Evolutionary conservation across 2,329 filamentous ascomycete genomes (phyloP).

Genomic region (Pseudogymnoascus sp.): DNA sequence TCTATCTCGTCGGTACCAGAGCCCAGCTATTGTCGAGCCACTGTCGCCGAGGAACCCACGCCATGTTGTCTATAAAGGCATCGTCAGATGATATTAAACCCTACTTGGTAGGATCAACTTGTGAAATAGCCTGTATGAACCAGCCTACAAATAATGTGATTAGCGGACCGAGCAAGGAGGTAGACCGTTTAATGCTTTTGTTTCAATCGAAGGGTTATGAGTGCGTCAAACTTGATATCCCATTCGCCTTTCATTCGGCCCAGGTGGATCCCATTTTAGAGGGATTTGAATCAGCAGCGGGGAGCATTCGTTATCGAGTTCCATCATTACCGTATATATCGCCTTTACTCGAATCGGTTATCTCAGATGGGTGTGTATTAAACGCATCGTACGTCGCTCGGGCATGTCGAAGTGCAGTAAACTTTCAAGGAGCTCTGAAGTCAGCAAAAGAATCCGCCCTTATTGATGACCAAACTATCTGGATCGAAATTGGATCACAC

Average conservation of each 20-base stretch:
- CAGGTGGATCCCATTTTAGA: conserved; percentile 57
- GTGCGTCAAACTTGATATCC: conserved; percentile 52
- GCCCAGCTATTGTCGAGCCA: conserved; percentile 56
- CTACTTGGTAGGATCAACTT: conserved; percentile 43
- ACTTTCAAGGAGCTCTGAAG: conserved; percentile 56
- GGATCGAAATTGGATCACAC: conserved; percentile 66
- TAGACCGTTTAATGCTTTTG: conserved; percentile 41
- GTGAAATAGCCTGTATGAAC: conserved; percentile 62
- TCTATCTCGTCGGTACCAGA: conserved; percentile 62
- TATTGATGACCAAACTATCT: conserved; percentile 60
- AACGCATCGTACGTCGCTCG: conserved; percentile 54
- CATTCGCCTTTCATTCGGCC: conserved; percentile 59
- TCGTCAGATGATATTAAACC: conserved; percentile 40
- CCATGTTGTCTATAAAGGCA: conserved; percentile 50
- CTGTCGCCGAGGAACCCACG: conserved; percentile 60
- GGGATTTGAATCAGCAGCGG: conserved; percentile 48
- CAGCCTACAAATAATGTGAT: conserved; percentile 66
- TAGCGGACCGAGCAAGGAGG: conserved; percentile 46
- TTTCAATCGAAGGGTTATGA: conserved; percentile 48
- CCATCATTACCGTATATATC: conserved; percentile 57
- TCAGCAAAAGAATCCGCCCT: conserved; percentile 49
- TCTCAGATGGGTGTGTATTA: conserved; percentile 48
- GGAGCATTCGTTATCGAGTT: conserved; percentile 45
- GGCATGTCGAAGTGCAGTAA: conserved; percentile 59
- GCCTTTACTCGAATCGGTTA: conserved; percentile 53